Percentiles rank a stretch among this genome's conserved stretches.
Evolutionary conservation across 495 filamentous ascomycete genomes (phyloP).

Genomic region (Viridothelium virens): DNA sequence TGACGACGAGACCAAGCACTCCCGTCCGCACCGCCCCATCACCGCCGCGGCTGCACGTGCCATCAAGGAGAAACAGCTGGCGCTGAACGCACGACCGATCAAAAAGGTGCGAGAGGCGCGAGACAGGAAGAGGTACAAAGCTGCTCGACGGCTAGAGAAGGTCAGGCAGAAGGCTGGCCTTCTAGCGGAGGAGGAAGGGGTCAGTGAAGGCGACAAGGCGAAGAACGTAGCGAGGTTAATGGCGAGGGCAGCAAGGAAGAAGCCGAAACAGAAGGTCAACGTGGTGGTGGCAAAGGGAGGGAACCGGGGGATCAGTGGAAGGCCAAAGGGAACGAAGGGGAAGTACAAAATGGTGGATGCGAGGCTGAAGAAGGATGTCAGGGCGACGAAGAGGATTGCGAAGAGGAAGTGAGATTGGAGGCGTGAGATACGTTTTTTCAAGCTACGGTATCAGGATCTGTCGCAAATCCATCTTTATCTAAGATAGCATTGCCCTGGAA

Average conservation of each 20-base stretch:
- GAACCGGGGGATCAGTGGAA: slow-evolving; percentile 74
- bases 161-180: slow-evolving; percentile 88
- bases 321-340: slow-evolving; percentile 84
- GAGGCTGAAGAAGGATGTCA: slow-evolving; percentile 95
- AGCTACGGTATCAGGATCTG: no score
- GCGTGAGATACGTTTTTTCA: not conserved
- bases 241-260: slow-evolving; percentile 65
- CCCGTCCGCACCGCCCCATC: slow-evolving; percentile 75
- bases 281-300: slow-evolving; percentile 80
- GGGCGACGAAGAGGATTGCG: slow-evolving; percentile 75
- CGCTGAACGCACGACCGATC: slow-evolving; percentile 92
- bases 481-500: not conserved
- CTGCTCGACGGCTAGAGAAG: slow-evolving; percentile 82
- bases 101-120: slow-evolving; percentile 98
- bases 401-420: slow-evolving; percentile 43
- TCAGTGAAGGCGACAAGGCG: slow-evolving; percentile 94
- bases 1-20: slow-evolving; percentile 81
- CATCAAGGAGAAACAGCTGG: slow-evolving; percentile 91
- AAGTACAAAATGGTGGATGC: slow-evolving; percentile 98
- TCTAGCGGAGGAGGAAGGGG: slow-evolving; percentile 75
- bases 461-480: no score
- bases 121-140: slow-evolving; percentile 93
- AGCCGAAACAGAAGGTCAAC: slow-evolving; percentile 72
- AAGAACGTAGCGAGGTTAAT: slow-evolving; percentile 73
- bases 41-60: slow-evolving; percentile 80